phyloP scores from a whole-genome alignment of 129 eudicot genomes.

The Glebionis coronaria region DNA sequence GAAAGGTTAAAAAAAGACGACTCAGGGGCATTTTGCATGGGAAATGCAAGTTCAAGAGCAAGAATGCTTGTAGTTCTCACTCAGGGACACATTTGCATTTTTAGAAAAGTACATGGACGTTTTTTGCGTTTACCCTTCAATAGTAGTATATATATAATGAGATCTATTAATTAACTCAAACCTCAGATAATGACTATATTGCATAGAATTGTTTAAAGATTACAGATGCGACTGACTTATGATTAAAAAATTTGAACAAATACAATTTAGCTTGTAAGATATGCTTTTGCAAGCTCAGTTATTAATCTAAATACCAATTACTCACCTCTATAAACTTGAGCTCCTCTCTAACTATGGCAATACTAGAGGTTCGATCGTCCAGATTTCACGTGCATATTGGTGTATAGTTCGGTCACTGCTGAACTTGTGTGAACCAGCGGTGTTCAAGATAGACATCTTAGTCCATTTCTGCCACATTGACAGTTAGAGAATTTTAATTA shows the following conservation, averaged over 20 bases:
- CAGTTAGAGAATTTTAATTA: neutral
- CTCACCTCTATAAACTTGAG: constrained; percentile 23
- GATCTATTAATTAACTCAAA: neutral
- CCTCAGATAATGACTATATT: neutral
- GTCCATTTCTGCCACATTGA: constrained; percentile 57
- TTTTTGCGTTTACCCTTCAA: too few species aligned
- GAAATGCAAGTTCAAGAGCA: too few species aligned
- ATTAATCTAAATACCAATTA: constrained; percentile 11
- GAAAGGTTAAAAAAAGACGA: too few species aligned
- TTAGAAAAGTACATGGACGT: too few species aligned
- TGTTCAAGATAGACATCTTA: constrained; percentile 68
- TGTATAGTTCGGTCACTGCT: constrained; percentile 74
- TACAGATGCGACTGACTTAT: constrained; percentile 5
- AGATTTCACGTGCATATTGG: constrained; percentile 62
- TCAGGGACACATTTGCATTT: too few species aligned
- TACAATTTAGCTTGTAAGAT: constrained; percentile 3
- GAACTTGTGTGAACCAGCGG: constrained; percentile 66
- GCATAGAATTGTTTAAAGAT: constrained; percentile 15
- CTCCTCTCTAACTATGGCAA: constrained; percentile 32
- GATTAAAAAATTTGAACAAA: constrained; percentile 2
- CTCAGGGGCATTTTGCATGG: too few species aligned
- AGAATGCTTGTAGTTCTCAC: too few species aligned
- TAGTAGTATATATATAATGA: too few species aligned
- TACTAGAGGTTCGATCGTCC: constrained; percentile 53
- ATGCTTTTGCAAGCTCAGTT: constrained; percentile 15